phyloP scores from a whole-genome alignment of 768 basidiomycete species.

The Russula ochroleuca region DNA sequence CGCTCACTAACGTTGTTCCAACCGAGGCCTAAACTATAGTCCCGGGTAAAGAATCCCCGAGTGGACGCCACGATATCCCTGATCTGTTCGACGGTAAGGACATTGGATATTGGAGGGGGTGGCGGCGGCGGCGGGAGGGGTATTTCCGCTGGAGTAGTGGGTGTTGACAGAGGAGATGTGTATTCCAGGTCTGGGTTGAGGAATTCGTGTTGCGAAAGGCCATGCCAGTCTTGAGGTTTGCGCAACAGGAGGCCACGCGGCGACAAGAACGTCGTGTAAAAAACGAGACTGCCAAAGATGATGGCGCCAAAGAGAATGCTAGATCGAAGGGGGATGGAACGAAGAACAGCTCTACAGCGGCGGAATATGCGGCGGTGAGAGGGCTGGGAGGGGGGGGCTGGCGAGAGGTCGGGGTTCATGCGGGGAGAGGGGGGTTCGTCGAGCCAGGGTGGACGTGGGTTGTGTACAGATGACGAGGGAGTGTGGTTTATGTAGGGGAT shows the following conservation, averaged over 20 bases:
- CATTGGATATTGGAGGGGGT: background rate
- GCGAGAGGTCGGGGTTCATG: background rate
- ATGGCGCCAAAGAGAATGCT: conserved; percentile 11
- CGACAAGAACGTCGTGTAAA: conserved; percentile 11
- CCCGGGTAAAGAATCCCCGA: conserved; percentile 43
- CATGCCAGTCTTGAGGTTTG: background rate
- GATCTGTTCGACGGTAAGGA: conserved; percentile 35
- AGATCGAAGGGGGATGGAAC: background rate
- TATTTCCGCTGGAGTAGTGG: background rate
- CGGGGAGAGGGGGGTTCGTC: background rate
- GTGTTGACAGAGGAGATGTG: background rate
- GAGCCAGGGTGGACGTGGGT: background rate
- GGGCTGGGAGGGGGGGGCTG: background rate
- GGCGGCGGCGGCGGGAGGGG: background rate
- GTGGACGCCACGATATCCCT: conserved; percentile 37
- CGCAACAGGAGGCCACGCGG: background rate
- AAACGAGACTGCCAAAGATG: conserved; percentile 4
- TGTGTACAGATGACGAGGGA: background rate
- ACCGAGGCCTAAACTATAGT: conserved; percentile 43
- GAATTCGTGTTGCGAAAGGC: background rate
- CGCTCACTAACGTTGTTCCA: conserved; percentile 45
- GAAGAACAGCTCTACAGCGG: conserved; percentile 8
- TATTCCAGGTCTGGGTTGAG: background rate
- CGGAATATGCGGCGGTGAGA: background rate
- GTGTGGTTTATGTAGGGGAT: background rate